These are phyloP conservation scores for Penicillium nucicola DNA, from an alignment of 495 filamentous ascomycete genomes.

Conservation along the genomic window DNA sequence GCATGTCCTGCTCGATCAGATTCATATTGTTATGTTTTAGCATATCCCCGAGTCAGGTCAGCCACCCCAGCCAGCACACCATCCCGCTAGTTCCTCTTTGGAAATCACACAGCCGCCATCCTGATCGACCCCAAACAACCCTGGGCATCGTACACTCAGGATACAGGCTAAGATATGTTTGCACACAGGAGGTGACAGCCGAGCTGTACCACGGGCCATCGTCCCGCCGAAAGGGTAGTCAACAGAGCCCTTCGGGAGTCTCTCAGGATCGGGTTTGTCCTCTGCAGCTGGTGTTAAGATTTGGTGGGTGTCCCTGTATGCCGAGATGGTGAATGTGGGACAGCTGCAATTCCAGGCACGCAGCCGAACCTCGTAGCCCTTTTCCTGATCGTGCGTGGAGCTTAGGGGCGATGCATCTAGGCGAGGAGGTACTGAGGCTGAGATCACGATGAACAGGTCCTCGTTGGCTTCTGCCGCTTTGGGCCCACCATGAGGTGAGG, in stretches of 20 bases:
- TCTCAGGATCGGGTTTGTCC: slow-evolving; percentile 3
- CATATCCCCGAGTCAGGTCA: slow-evolving; percentile 14
- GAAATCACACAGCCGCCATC: slow-evolving; percentile 50
- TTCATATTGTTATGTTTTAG: not conserved
- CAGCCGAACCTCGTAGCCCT: slow-evolving; percentile 66
- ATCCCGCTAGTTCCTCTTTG: slow-evolving; percentile 68
- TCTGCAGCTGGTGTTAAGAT: slow-evolving; percentile 6
- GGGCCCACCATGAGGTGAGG: too few relatives aligned
- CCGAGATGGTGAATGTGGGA: slow-evolving; percentile 71
- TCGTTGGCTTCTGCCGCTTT: slow-evolving; percentile 4
- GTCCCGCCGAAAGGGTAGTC: slow-evolving; percentile 52
- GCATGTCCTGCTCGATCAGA: not conserved
- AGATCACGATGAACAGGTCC: slow-evolving; percentile 36
- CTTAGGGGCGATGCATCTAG: slow-evolving; percentile 16
- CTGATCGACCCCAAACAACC: slow-evolving; percentile 55
- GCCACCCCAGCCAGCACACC: slow-evolving; percentile 64
- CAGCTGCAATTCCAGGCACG: slow-evolving; percentile 88
- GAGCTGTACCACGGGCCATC: slow-evolving; percentile 30
- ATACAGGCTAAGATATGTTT: slow-evolving; percentile 89
- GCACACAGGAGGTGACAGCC: slow-evolving; percentile 59
- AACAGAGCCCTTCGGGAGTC: slow-evolving; percentile 4
- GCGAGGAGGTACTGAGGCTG: slow-evolving; percentile 43
- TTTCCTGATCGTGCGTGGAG: slow-evolving; percentile 20
- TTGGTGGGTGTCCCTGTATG: slow-evolving; percentile 47
- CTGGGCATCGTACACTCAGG: slow-evolving; percentile 63